These are phyloP conservation scores for Pythium sukuiense DNA, from an alignment of 352 stramenopile genomes.

Conservation along the genomic window DNA sequence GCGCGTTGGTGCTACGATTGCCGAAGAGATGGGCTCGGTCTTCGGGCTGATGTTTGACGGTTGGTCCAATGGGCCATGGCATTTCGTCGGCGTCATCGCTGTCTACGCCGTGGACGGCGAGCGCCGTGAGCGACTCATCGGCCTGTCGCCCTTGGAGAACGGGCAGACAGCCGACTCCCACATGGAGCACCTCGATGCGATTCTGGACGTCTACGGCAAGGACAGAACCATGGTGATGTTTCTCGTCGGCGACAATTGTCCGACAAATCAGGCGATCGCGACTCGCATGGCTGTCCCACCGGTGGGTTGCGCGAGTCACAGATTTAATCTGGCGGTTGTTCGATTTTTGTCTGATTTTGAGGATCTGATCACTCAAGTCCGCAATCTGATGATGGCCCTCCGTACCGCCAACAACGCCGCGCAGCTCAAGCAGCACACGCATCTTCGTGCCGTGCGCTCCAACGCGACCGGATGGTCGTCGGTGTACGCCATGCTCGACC, in stretches of 20 bases:
- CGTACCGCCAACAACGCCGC: slow-evolving; percentile 22
- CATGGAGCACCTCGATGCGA: slow-evolving; percentile 5
- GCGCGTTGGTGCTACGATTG: slow-evolving; percentile 2
- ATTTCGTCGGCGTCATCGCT: too few relatives aligned
- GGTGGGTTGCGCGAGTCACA: slow-evolving; percentile 29
- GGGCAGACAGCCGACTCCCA: too few relatives aligned
- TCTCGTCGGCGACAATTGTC: slow-evolving; percentile 18
- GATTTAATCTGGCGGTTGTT: slow-evolving; percentile 26
- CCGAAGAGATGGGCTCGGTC: slow-evolving; percentile 9
- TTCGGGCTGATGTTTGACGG: too few relatives aligned
- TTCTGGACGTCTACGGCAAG: slow-evolving; percentile 23
- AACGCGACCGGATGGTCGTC: slow-evolving; percentile 31
- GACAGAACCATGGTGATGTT: slow-evolving; percentile 13
- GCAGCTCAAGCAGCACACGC: slow-evolving; percentile 12
- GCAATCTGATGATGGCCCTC: slow-evolving; percentile 26
- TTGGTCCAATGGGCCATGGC: too few relatives aligned
- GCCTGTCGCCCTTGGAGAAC: too few relatives aligned
- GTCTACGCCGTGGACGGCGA: too few relatives aligned
- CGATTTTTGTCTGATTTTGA: slow-evolving; percentile 18
- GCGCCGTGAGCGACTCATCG: too few relatives aligned
- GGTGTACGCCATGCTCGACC: slow-evolving; percentile 19
- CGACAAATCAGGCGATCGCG: slow-evolving; percentile 27
- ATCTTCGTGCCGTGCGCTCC: slow-evolving; percentile 17
- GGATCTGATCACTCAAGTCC: slow-evolving; percentile 16
- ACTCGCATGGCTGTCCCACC: slow-evolving; percentile 25